These are phyloP conservation scores for Saposhnikovia divaricata DNA, from an alignment of 129 eudicot genomes.

Conservation along the genomic window DNA sequence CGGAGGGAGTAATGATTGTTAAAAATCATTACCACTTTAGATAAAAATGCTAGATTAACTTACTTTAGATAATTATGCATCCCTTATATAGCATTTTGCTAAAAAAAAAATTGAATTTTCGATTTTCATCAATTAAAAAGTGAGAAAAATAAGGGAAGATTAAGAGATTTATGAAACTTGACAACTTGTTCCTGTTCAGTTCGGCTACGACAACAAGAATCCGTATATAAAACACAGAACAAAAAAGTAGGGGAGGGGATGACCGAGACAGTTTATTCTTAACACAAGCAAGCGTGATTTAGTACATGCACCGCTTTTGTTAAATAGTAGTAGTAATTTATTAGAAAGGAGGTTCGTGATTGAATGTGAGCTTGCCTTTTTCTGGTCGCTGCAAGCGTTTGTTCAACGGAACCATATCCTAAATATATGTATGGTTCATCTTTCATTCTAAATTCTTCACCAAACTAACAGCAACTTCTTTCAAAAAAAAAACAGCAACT, in stretches of 20 bases:
- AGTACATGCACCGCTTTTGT: background rate
- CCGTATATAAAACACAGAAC: background rate
- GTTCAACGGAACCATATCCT: conserved; percentile 1
- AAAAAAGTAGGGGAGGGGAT: background rate
- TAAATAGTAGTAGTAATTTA: background rate
- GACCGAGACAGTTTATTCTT: conserved; percentile 2
- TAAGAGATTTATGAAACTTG: too few species aligned
- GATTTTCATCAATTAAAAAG: too few species aligned
- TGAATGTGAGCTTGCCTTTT: background rate
- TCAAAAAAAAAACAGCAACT: background rate
- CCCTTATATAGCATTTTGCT: too few species aligned
- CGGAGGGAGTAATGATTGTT: too few species aligned
- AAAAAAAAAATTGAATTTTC: too few species aligned
- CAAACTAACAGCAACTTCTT: background rate
- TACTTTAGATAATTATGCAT: too few species aligned
- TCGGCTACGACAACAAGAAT: background rate
- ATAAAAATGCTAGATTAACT: too few species aligned
- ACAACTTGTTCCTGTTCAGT: background rate
- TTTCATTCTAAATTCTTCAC: background rate
- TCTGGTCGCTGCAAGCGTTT: conserved; percentile 1
- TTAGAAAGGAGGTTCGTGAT: background rate
- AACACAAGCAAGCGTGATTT: background rate
- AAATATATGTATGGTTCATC: too few species aligned
- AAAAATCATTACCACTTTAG: too few species aligned
- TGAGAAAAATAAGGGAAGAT: too few species aligned